Base-by-base conservation (phyloP, 108 stramenopile species). In the Pinguiococcus pyrenoidosus region DNA sequence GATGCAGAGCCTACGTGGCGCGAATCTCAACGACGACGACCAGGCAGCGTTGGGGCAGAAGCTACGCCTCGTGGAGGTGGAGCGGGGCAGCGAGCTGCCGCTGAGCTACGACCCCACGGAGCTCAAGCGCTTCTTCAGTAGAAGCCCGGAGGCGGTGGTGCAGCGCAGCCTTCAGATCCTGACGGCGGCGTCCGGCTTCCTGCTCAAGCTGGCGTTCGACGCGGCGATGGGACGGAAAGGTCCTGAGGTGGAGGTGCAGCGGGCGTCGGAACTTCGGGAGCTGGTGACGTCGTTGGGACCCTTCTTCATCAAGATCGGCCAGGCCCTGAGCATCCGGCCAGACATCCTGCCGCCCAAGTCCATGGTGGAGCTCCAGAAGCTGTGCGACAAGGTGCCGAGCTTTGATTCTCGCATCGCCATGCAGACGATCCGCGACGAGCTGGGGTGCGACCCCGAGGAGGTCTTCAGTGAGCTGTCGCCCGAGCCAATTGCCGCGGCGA, bases 351-450 rank as follows among this genome's bases (percentile, higher is more conserved):
- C 68, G 16, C 87, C 91, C 4, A 64, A 82, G 3, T 72, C 74
- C 37, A 89, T 92, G 91, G 86, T 92, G 23, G 91, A 92, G 55
- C 60, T 92, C 34, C 87, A 92, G 56, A 82, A 84, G 47, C 62
- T 92, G 1, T 92, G 91, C 54, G 91, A 92, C 54, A 89, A 89
- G 68, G 92, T 94, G 0, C 91, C 91, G 1, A 71, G 67, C 32
- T 92, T 69, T 49, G 79, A 81, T 55, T 68, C 66, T 7, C 66
- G 73, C 39, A 69, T 87, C 37, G 92, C 92, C 5, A 83, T 84
- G 62, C 72, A 70, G 20, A 89, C 85, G 1, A 89, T 93, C 33
- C 80, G 87, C 37, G 24, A 47, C 25, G 92, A 93, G 60, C 65
- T 89, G 27, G 87, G 87, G 1, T 7, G 37, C 5, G 73, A 67